phyloP scores from a whole-genome alignment of 2,329 filamentous ascomycete species.

The Penicillium sp. region DNA sequence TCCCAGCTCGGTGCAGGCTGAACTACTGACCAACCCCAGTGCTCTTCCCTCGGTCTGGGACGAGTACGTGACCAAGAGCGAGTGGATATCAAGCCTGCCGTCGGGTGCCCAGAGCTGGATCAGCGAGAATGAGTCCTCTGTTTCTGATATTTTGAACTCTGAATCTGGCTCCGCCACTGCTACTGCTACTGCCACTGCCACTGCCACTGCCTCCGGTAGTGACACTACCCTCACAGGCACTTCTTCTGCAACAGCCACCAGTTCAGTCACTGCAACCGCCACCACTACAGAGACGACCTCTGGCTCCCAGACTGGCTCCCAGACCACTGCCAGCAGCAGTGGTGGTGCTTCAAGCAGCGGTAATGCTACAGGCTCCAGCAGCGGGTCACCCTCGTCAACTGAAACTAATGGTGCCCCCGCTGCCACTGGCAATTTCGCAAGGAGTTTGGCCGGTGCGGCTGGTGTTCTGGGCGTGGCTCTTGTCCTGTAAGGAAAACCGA shows the following conservation, averaged over 20 bases:
- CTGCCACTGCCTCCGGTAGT: neutral
- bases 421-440: constrained; percentile 25
- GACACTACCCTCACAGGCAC: no score
- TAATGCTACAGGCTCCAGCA: no score
- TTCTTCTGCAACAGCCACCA: neutral
- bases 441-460: constrained; percentile 25
- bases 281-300: neutral
- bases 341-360: neutral
- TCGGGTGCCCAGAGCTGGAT: constrained; percentile 27
- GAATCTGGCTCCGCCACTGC: constrained; percentile 4
- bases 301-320: neutral
- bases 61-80: constrained; percentile 23
- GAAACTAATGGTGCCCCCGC: constrained; percentile 22
- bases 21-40: constrained; percentile 18
- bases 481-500: constrained; percentile 24
- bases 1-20: constrained; percentile 21
- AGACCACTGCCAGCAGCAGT: neutral
- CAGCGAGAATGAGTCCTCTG: neutral
- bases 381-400: no score
- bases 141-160: constrained; percentile 1
- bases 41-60: constrained; percentile 21
- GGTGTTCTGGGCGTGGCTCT: constrained; percentile 29
- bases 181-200: neutral
- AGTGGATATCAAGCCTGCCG: constrained; percentile 30
- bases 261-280: neutral